Base-by-base conservation (phyloP, 805 yeast genomes). In the Saccharomycopsis malanga region DNA sequence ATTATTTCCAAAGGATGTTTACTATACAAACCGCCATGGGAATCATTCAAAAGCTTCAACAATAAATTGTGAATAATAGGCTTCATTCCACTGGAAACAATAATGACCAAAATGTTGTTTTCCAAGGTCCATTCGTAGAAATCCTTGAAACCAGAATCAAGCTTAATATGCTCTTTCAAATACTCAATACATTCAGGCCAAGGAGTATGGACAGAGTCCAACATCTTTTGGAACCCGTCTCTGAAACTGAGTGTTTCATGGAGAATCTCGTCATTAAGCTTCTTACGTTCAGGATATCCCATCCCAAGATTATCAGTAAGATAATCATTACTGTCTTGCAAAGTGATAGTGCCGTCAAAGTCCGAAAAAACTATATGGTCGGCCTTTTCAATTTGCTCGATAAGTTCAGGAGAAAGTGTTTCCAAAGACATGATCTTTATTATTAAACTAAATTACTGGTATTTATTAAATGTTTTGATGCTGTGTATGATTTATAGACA, bases 331-430 rank as follows among this genome's bases (percentile, higher is more conserved):
- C 96, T 85, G 64, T 93, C 99, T 60, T 91, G 95, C 50, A 85
- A 69, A 10, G 98, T 93, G 54, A 93, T 93, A 2, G 98, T 93
- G 24, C 99, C 99, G 63, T 93, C 99, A 79, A 94, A 93, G 64
- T 93, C 99, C 37, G 97, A 85, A 71, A 93, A 93, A 37, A 93
- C 83, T 58, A 93, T 87, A 24, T 52, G 50, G n/a, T 42, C 21
- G 41, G 50, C 50, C 7, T 34, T 34, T 24, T 45, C 35, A 21
- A 49, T 39, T 40, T 52, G 34, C 12, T 27, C 30, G 10, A 27
- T 9, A 12, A 27, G 30, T 12, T 27, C 30, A 12, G 30, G 10
- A 9, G 30, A 12, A 7, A 27, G 12, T 7, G 30, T 27, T 27
- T 27, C 30, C 10, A 27, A 12, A 12, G 30, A 27, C 30, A 27